A percentile compares a stretch with the other conserved stretches of the same genome.
Evolutionary conservation across 2,329 filamentous ascomycete genomes (phyloP).

Genomic region (Curvularia spicifera): DNA sequence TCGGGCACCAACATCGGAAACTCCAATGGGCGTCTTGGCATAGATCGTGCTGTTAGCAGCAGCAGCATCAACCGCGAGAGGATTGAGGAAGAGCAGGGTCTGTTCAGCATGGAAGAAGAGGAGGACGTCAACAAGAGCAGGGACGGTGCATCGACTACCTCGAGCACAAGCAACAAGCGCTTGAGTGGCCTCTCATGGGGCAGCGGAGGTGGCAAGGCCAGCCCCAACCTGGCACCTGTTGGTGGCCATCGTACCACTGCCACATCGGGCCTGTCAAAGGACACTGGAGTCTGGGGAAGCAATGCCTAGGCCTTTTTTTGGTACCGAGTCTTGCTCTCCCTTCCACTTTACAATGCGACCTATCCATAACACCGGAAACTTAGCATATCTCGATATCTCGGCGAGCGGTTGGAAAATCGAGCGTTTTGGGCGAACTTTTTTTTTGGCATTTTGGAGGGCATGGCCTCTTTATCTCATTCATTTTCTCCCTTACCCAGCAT

Average conservation of each 20-base stretch:
- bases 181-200: slow-evolving; percentile 48
- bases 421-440: slow-evolving; percentile 15
- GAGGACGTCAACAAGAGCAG: slow-evolving; percentile 44
- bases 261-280: slow-evolving; percentile 30
- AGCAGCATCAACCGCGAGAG: slow-evolving; percentile 50
- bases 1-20: slow-evolving; percentile 43
- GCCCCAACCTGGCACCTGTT: slow-evolving; percentile 45
- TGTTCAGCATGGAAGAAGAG: slow-evolving; percentile 53
- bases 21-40: slow-evolving; percentile 39
- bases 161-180: slow-evolving; percentile 46
- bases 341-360: not conserved
- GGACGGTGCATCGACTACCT: slow-evolving; percentile 45
- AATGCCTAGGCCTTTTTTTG: slow-evolving; percentile 19
- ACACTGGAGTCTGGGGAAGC: slow-evolving; percentile 29
- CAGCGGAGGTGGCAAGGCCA: slow-evolving; percentile 46
- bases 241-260: slow-evolving; percentile 37
- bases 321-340: not conserved
- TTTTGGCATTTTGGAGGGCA: slow-evolving; percentile 13
- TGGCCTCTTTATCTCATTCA: not conserved
- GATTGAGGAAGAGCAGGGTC: slow-evolving; percentile 52
- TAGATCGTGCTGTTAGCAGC: slow-evolving; percentile 51
- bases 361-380: slow-evolving; percentile 5
- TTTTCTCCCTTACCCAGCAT: slow-evolving; percentile 13
- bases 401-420: slow-evolving; percentile 14
- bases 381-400: slow-evolving; percentile 5